phyloP scores from a whole-genome alignment of 1,284 basidiomycete species.

The Coriolopsis trogii region DNA sequence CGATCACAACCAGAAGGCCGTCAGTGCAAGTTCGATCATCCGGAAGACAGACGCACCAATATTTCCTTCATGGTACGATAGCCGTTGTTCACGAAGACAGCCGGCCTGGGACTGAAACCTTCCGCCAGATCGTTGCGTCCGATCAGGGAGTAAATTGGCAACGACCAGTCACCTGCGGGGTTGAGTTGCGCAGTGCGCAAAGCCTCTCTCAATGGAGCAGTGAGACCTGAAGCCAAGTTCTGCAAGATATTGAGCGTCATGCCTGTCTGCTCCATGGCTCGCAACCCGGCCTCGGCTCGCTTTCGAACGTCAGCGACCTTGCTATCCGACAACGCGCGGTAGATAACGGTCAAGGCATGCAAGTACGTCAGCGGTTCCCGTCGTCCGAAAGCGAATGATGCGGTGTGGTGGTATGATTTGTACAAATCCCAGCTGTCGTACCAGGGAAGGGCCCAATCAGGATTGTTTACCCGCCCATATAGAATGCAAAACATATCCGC shows the following conservation, averaged over 20 bases:
- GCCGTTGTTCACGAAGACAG: constrained; percentile 49
- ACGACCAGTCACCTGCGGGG: constrained; percentile 74
- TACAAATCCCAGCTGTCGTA: constrained; percentile 53
- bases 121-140: constrained; percentile 82
- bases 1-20: constrained; percentile 3
- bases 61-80: constrained; percentile 60
- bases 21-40: constrained; percentile 1
- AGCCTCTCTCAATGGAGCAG: constrained; percentile 83
- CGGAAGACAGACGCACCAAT: constrained; percentile 47
- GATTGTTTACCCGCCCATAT: constrained; percentile 64
- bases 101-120: constrained; percentile 47
- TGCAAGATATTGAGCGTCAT: constrained; percentile 53
- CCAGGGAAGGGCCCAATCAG: constrained; percentile 65
- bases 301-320: constrained; percentile 52
- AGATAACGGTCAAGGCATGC: constrained; percentile 54
- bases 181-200: constrained; percentile 79
- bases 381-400: constrained; percentile 64
- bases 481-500: constrained; percentile 66
- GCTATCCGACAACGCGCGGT: constrained; percentile 58
- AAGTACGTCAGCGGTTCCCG: constrained; percentile 55
- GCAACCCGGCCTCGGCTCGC: constrained; percentile 67
- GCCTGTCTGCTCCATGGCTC: constrained; percentile 55
- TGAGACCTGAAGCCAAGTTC: constrained; percentile 71
- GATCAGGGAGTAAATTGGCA: constrained; percentile 74
- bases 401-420: constrained; percentile 50